Base-by-base conservation (phyloP, 495 filamentous ascomycete genomes). In the Ascodesmis nigricans region DNA sequence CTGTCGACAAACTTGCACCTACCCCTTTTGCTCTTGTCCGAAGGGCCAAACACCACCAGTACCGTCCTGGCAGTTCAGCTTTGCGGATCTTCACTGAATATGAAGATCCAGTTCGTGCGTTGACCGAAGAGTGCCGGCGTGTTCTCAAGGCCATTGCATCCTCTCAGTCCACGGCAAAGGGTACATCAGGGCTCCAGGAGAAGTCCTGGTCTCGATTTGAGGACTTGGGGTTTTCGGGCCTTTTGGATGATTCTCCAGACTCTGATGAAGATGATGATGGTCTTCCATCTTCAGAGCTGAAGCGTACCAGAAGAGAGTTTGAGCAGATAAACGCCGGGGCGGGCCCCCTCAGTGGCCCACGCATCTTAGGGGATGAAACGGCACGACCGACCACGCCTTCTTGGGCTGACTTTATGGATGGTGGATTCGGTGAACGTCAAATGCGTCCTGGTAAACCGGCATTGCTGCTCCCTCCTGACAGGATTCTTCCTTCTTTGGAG, bases 131-230 rank as follows among this genome's bases (percentile, higher is more conserved):
- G 55, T 93, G 82, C 56, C 67, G 73, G 39, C 71, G 87, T 49
- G 87, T 97, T 29, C 61, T 97, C 42, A 75, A 71, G 49, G 75
- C 72, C 32, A 84, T 97, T 39, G 81, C 87, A 11, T 75, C 76
- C 2, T 62, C 67, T 31, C 63, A 70, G 17, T 66, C 71, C 3
- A 72, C 61, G 43, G 62, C 66, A 11, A 75, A 78, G 52, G 60
- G 66, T 36, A 69, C 75, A 1, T 71, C 73, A 9, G 70, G 71
- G 43, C 57, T 80, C 31, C 67, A 66, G 15, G 83, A 91, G 56
- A 76, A 82, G 17, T 81, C 80, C 3, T 97, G 87, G 87, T 93
- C 87, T 20, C 68, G 79, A 31, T 97, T 97, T 47, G 79, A 93
- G 50, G 87, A 95, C 54, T 67, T 92, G 45, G 87, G 87, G 2